A percentile compares a stretch with the other conserved stretches of the same genome.
Conservation (phyloP, 1,139 yeast genomes). For the Yamadazyma trypodendri region DNA sequence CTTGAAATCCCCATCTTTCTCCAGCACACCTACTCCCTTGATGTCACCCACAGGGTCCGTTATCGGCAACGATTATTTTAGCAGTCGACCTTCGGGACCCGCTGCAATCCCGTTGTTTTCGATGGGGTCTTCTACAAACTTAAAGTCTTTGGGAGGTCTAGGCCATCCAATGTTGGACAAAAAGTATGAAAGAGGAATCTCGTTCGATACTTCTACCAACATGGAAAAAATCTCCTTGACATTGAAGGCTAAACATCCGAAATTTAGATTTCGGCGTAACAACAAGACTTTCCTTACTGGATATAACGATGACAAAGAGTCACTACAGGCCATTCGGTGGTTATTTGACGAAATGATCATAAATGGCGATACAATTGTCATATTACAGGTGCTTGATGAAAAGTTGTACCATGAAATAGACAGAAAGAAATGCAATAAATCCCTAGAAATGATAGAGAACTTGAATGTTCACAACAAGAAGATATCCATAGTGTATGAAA, state of each 20-base stretch:
- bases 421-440: conserved; percentile 30
- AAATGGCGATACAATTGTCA: conserved; percentile 64
- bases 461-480: conserved; percentile 49
- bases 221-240: conserved; percentile 48
- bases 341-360: conserved; percentile 60
- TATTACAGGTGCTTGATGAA: conserved; percentile 58
- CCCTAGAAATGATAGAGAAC: conserved; percentile 41
- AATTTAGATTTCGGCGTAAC: conserved; percentile 52
- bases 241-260: conserved; percentile 54
- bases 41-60: conserved; percentile 16
- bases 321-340: conserved; percentile 65
- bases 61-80: conserved; percentile 15
- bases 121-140: conserved; percentile 14
- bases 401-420: conserved; percentile 29
- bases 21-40: conserved; percentile 20
- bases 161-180: conserved; percentile 11
- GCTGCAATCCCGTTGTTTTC: background rate
- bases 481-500: conserved; percentile 56
- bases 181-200: conserved; percentile 39
- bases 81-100: conserved; percentile 7
- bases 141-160: conserved; percentile 7
- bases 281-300: conserved; percentile 66
- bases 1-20: conserved; percentile 21
- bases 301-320: conserved; percentile 55
- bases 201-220: conserved; percentile 50